Conservation (phyloP, 192 early-diverging fungal genomes). For the Coemansia sp. region DNA sequence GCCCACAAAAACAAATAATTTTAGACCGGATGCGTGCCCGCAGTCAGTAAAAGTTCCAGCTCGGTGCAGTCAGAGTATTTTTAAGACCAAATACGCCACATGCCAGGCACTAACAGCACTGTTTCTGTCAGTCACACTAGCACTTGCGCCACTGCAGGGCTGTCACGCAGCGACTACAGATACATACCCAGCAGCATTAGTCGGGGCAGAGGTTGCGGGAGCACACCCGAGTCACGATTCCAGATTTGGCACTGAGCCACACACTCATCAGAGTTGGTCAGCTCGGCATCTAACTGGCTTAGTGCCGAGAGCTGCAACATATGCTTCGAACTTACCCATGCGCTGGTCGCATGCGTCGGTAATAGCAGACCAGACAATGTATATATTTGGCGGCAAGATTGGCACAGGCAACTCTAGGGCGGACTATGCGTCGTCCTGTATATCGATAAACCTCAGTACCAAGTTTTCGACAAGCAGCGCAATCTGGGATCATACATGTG, state of each 20-base stretch:
- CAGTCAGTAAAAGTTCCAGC: neutral
- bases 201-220: neutral
- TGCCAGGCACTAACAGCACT: conserved; percentile 9
- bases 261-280: neutral
- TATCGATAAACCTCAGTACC: conserved; percentile 26
- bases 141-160: conserved; percentile 4
- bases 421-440: conserved; percentile 28
- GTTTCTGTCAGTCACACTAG: conserved; percentile 10
- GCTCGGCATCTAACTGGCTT: neutral
- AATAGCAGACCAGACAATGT: conserved; percentile 43
- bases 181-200: neutral
- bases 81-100: neutral
- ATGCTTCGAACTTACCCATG: conserved; percentile 12
- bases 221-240: too few species aligned
- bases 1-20: neutral
- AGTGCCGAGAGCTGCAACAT: conserved; percentile 8
- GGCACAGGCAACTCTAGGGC: conserved; percentile 12
- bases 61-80: neutral
- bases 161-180: conserved; percentile 5
- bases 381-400: conserved; percentile 39
- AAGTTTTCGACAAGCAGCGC: conserved; percentile 22
- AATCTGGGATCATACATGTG: conserved; percentile 19
- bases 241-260: conserved; percentile 2
- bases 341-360: conserved; percentile 41
- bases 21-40: neutral